Base-by-base conservation (phyloP, 805 yeast genomes). In the Priceomyces melissophilus region DNA sequence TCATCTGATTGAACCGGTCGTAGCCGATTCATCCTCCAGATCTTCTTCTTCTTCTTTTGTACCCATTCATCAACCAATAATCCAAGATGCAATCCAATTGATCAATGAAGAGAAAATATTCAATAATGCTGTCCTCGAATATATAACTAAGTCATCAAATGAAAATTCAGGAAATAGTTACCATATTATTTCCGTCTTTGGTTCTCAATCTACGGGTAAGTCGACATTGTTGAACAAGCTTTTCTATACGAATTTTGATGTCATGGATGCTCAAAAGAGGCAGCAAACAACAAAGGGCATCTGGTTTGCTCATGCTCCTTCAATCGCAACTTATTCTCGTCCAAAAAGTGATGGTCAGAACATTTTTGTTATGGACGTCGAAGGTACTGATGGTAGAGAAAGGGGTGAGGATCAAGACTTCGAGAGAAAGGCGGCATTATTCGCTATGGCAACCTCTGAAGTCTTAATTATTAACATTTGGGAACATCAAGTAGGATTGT, bases 391-490 rank as follows among this genome's bases (percentile, higher is more conserved):
- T 66, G 98, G 99, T 37, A 77, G 96, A 45, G 99, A 93, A 65
- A 78, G 97, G 41, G 98, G 98, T 17, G 99, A 93, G 54, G 98
- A 93, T 63, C 97, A 93, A 63, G 99, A 93, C 64, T 93, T 93
- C 61, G 99, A 93, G 64, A 78, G 99, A 43, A 93, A 93, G 53
- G 90, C 96, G 1, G 98, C 98, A 0, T 68, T 93, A 32, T 93
- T 93, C 69, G 98, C 99, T 0, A 70, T 93, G 46, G 79, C 97
- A 9, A 90, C 96, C 0, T 81, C 93, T 11, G 98, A 93, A 57
- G 81, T 90, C 4, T 71, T 93, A 52, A 88, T 93, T 45, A 84
- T 93, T 32, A 93, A 93, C 61, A 79, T 91, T 57, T 93, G 98
- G 97, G 99, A 93, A 61, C 85, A 87, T 52, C 99, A 93, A 63